A percentile compares a stretch with the other conserved stretches of the same genome.
These are phyloP conservation scores for Sporobolomyces roseus DNA, from an alignment of 768 basidiomycete genomes.

Conservation along the genomic window DNA sequence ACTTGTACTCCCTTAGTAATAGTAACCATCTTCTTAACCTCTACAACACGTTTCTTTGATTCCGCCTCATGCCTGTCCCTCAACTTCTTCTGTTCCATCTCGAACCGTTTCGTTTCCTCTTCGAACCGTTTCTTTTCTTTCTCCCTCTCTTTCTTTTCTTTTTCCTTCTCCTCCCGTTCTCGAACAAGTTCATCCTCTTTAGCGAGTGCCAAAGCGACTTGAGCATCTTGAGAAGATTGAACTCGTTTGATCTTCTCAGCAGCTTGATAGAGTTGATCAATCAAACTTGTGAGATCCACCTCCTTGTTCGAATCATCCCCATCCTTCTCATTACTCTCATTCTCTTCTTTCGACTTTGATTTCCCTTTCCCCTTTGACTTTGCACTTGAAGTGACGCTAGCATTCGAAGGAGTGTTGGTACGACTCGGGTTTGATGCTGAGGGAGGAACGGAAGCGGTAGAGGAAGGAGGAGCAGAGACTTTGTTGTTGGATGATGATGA, in stretches of 20 bases:
- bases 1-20: slow-evolving; percentile 1
- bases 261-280: background rate
- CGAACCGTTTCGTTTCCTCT: background rate
- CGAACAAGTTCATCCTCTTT: background rate
- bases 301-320: background rate
- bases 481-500: no score
- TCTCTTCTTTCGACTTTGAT: background rate
- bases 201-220: background rate
- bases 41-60: background rate
- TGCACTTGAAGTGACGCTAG: background rate
- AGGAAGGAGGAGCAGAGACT: no score
- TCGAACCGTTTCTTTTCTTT: background rate
- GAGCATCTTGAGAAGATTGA: background rate
- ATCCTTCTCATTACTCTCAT: background rate
- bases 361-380: background rate
- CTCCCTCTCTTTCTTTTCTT: background rate
- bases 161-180: background rate
- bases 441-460: no score
- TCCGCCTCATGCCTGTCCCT: background rate
- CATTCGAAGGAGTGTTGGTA: no score
- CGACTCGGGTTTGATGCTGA: no score
- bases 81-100: background rate
- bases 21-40: background rate
- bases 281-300: background rate
- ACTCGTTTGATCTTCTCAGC: background rate